phyloP scores from a whole-genome alignment of 2,329 filamentous ascomycete genomes.

The Phyllosticta citriasiana region DNA sequence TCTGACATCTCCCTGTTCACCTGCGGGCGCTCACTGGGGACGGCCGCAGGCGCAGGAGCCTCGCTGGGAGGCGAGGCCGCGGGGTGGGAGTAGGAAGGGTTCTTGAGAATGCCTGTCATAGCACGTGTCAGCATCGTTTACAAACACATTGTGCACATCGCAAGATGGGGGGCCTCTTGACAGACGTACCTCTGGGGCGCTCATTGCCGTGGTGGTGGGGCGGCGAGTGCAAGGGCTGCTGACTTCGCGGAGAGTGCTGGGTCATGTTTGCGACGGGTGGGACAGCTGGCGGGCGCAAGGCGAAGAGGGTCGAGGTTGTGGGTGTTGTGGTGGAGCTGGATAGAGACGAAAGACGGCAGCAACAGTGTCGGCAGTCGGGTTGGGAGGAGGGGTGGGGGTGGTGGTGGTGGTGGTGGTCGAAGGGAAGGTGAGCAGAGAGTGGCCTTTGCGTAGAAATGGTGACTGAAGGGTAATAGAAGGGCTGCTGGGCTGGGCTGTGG shows the following conservation, averaged over 20 bases:
- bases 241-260: constrained; percentile 23
- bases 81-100: constrained; percentile 47
- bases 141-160: neutral
- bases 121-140: constrained; percentile 7
- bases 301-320: neutral
- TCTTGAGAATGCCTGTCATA: constrained; percentile 78
- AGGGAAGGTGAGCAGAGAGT: neutral
- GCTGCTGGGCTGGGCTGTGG: neutral
- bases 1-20: constrained; percentile 50
- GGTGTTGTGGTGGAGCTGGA: neutral
- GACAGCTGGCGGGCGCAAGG: constrained; percentile 1
- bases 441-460: neutral
- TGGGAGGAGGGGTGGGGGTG: neutral
- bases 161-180: constrained; percentile 1
- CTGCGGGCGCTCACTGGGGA: constrained; percentile 29
- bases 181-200: constrained; percentile 34
- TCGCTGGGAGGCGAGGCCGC: constrained; percentile 37
- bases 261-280: constrained; percentile 19
- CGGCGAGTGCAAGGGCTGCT: constrained; percentile 22
- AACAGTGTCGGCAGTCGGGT: neutral
- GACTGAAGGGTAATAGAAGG: neutral
- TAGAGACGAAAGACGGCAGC: neutral
- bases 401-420: too few species aligned
- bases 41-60: constrained; percentile 21
- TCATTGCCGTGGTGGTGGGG: constrained; percentile 23